Evolutionary conservation across 805 yeast species (phyloP).

Genomic region (Candida pseudoglaebosa): DNA sequence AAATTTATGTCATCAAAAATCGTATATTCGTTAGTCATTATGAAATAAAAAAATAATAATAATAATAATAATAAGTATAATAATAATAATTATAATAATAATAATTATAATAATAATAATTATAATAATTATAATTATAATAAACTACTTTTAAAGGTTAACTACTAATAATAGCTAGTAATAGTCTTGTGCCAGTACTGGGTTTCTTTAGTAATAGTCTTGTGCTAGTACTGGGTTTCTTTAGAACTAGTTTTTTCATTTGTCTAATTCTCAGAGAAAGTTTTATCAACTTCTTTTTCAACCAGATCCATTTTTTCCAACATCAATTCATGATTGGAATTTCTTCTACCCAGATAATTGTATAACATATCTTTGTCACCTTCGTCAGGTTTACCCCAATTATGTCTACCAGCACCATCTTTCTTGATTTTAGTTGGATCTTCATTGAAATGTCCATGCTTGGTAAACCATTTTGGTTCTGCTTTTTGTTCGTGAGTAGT

Average conservation of each 20-base stretch:
- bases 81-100: no score
- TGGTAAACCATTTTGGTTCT: conserved; percentile 73
- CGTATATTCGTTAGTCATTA: not conserved
- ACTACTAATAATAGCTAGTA: no score
- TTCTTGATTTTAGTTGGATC: conserved; percentile 78
- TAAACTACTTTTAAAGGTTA: no score
- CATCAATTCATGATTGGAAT: conserved; percentile 36
- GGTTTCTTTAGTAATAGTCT: no score
- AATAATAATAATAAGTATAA: no score
- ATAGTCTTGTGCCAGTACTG: no score
- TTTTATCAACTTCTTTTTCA: conserved; percentile 17
- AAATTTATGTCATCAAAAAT: no score
- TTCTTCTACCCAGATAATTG: conserved; percentile 28
- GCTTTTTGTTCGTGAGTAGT: conserved; percentile 55
- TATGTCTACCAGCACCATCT: conserved; percentile 79
- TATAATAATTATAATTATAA: no score
- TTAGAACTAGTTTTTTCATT: not conserved
- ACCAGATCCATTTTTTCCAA: conserved; percentile 25
- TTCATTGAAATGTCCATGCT: conserved; percentile 62
- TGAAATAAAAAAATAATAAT: no score
- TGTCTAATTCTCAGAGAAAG: not conserved
- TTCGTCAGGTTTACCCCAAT: conserved; percentile 69
- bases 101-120: no score
- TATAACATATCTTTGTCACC: conserved; percentile 69
- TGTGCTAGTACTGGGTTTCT: no score